A percentile compares a stretch with the other conserved stretches of the same genome.
These are phyloP conservation scores for Aspergillus sclerotioniger DNA, from an alignment of 495 filamentous ascomycete species.

Conservation along the genomic window DNA sequence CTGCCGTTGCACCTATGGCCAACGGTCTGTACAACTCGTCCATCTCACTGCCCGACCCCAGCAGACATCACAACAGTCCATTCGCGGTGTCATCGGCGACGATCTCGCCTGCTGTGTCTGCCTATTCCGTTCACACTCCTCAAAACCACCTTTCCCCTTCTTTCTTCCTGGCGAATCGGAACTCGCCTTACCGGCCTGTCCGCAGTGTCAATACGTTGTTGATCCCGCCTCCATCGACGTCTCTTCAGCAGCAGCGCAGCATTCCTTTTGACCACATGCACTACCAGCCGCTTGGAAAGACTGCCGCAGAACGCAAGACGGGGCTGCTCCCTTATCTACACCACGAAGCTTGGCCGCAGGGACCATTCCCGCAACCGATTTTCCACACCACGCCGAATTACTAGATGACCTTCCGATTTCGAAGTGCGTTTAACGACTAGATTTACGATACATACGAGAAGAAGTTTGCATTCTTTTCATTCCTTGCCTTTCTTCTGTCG, in stretches of 20 bases:
- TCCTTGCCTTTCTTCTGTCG: slow-evolving; percentile 4
- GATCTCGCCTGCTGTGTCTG: slow-evolving; percentile 41
- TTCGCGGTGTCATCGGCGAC: slow-evolving; percentile 36
- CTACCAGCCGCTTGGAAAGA: slow-evolving; percentile 84
- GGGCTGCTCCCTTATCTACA: slow-evolving; percentile 77
- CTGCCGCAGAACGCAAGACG: slow-evolving; percentile 68
- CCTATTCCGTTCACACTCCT: slow-evolving; percentile 45
- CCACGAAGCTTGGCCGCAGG: slow-evolving; percentile 47
- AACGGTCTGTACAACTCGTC: slow-evolving; percentile 51
- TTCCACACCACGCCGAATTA: slow-evolving; percentile 45
- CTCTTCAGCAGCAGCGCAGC: slow-evolving; percentile 67
- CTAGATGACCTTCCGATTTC: slow-evolving; percentile 14
- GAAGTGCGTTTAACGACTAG: slow-evolving; percentile 17
- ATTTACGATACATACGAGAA: slow-evolving; percentile 24
- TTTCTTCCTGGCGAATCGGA: slow-evolving; percentile 59
- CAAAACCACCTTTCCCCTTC: slow-evolving; percentile 61
- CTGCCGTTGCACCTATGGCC: slow-evolving; percentile 33
- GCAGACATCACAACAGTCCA: slow-evolving; percentile 37
- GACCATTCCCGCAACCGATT: slow-evolving; percentile 28
- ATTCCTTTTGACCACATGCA: slow-evolving; percentile 83
- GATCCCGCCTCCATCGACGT: slow-evolving; percentile 79
- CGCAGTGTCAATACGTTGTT: slow-evolving; percentile 84
- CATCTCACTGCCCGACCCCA: slow-evolving; percentile 49
- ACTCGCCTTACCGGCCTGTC: slow-evolving; percentile 90
- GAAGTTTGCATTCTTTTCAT: slow-evolving; percentile 16